These are phyloP conservation scores for Setaria italica DNA, from an alignment of 202 grass and related monocot genomes.

Conservation along the genomic window DNA sequence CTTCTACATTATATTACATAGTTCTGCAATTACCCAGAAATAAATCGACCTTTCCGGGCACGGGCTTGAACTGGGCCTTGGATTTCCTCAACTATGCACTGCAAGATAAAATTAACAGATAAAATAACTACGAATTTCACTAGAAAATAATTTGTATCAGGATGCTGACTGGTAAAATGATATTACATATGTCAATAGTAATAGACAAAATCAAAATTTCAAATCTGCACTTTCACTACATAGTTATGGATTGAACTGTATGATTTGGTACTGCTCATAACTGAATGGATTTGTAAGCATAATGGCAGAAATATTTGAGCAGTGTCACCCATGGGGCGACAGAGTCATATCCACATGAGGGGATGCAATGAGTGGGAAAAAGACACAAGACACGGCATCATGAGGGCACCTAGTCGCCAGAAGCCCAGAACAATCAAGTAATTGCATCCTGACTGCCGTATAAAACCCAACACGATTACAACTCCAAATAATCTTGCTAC, in stretches of 20 bases:
- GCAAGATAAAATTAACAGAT: conserved; percentile 47
- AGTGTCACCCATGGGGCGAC: conserved; percentile 5
- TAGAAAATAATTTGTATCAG: not conserved
- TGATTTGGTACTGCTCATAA: conserved; percentile 30
- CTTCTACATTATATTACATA: conserved; percentile 21
- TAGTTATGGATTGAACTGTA: conserved; percentile 22
- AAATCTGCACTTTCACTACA: conserved; percentile 2
- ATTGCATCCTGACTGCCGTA: conserved; percentile 4
- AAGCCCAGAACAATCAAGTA: conserved; percentile 1
- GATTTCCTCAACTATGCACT: conserved; percentile 99
- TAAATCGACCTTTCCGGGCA: conserved; percentile 94
- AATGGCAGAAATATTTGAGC: not conserved
- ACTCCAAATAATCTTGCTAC: conserved; percentile 19
- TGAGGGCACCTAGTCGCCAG: not conserved
- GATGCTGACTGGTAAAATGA: conserved; percentile 18
- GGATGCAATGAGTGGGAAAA: conserved; percentile 8
- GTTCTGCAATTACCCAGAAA: conserved; percentile 90
- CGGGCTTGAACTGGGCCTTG: conserved; percentile 92
- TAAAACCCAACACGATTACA: conserved; percentile 16
- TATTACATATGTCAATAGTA: conserved; percentile 14
- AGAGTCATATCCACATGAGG: not conserved
- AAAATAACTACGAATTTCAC: conserved; percentile 35
- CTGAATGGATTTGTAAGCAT: conserved; percentile 6
- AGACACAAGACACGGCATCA: not conserved
- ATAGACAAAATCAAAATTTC: not conserved